These are phyloP conservation scores for Nakazawaea peltata DNA, from an alignment of 805 yeast genomes.

Conservation along the genomic window DNA sequence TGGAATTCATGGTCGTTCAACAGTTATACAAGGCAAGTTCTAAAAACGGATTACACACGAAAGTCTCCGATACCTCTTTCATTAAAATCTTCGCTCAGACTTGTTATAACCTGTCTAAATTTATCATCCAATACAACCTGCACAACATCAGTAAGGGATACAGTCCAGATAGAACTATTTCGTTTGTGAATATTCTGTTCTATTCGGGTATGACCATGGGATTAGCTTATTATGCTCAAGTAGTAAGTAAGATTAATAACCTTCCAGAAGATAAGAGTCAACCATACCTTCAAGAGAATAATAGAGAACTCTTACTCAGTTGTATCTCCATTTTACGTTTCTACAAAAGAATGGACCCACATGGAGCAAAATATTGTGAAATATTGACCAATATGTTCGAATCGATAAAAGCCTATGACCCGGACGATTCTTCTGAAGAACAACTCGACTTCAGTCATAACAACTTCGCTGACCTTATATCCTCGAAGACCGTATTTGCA, in stretches of 20 bases:
- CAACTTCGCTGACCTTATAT: too few species aligned
- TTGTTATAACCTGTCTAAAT: constrained; percentile 27
- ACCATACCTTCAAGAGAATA: constrained; percentile 10
- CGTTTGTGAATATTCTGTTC: constrained; percentile 24
- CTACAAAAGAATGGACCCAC: constrained; percentile 11
- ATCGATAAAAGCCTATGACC: background rate
- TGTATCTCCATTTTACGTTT: constrained; percentile 11
- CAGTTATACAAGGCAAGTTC: constrained; percentile 3
- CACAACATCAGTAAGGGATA: constrained; percentile 19
- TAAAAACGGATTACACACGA: background rate
- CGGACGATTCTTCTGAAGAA: background rate
- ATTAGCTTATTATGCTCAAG: constrained; percentile 18
- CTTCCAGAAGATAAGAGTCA: background rate
- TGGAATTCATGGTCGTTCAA: constrained; percentile 22
- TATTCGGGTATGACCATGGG: constrained; percentile 30
- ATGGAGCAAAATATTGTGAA: constrained; percentile 13
- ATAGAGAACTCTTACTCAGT: constrained; percentile 12
- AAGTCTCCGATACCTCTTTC: constrained; percentile 2
- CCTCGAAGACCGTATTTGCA: too few species aligned
- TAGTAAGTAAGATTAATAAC: background rate
- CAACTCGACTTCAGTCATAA: too few species aligned
- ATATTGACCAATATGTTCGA: constrained; percentile 12
- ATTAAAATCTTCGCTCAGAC: constrained; percentile 24
- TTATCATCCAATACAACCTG: constrained; percentile 25
- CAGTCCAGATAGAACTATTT: constrained; percentile 28